Evolutionary conservation across 2,329 filamentous ascomycete genomes (phyloP).

Genomic region (Monilinia fructicola): DNA sequence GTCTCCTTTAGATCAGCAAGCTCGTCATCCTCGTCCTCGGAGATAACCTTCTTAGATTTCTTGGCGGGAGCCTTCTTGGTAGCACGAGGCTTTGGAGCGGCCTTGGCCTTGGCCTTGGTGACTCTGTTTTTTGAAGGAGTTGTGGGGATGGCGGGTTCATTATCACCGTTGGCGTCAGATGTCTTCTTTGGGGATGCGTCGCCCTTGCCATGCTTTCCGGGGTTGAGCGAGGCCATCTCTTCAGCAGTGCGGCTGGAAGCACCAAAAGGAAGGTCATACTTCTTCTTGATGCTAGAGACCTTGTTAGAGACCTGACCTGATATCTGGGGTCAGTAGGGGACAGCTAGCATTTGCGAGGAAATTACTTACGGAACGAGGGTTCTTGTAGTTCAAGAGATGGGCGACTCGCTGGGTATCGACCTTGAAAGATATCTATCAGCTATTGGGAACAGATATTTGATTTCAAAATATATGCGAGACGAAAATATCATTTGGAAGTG

Average conservation of each 20-base stretch:
- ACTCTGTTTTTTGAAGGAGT: constrained; percentile 26
- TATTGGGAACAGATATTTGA: not conserved
- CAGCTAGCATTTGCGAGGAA: not conserved
- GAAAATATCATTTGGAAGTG: constrained; percentile 11
- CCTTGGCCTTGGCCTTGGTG: constrained; percentile 19
- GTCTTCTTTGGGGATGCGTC: constrained; percentile 14
- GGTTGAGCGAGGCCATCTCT: not conserved
- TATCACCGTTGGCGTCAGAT: constrained; percentile 16
- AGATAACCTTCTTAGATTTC: constrained; percentile 24
- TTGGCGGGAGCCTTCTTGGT: constrained; percentile 27
- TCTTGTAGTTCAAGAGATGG: constrained; percentile 27
- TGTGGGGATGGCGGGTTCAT: constrained; percentile 19
- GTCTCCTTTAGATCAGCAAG: constrained; percentile 9
- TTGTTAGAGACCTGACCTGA: constrained; percentile 29
- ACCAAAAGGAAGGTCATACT: constrained; percentile 32
- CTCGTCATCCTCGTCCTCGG: constrained; percentile 15
- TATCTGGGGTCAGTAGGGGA: not conserved
- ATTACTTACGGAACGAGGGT: constrained; percentile 30
- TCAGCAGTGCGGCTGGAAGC: constrained; percentile 10
- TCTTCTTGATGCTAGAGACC: constrained; percentile 34
- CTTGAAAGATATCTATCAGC: constrained; percentile 24
- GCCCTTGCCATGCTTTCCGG: not conserved
- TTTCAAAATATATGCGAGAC: not conserved
- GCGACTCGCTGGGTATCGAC: constrained; percentile 33
- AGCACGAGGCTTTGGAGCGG: constrained; percentile 13